Base-by-base conservation (phyloP, 345 rosid genomes). In the Odontarrhena argentea region DNA sequence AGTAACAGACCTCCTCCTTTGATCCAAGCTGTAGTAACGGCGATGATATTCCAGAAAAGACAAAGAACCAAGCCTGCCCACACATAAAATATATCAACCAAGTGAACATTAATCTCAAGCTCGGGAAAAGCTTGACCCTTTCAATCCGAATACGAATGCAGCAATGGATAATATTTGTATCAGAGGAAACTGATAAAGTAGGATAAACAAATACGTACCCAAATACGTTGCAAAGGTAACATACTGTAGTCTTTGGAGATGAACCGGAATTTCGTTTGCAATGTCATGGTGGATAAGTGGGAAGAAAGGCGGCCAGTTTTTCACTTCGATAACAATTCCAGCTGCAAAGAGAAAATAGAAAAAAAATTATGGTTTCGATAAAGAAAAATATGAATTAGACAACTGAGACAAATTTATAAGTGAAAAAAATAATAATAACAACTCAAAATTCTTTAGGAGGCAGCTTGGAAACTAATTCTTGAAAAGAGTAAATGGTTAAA, bases 241-340 rank as follows among this genome's bases (percentile, higher is more conserved):
- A 74, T 90, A 90, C 63, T 90, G 97, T 64, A 84, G 57, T 69
- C 79, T 86, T 66, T 90, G 97, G 52, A 90, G 84, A 80, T 85
- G 95, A 71, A 86, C 77, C 18, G 97, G 97, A 58, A 90, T 90
- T 68, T 90, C 97, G 44, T 78, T 87, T 58, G 82, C 90, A 66
- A 90, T 86, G 75, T 90, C 95, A 75, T 90, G 97, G 76, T 90
- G 95, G 69, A 90, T 87, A 60, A 90, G 60, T 0, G 97, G 97
- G 71, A 87, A 85, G 77, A 87, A 79, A 9, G 97, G 87, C 1
- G 97, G 95, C 95, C 95, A 90, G 68, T 90, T 90, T 81, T 90
- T 90, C 79, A 79, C 88, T 77, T 86, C 93, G 5, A 87, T 66
- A 50, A 76, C 80, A 74, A 83, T 77, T 70, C 96, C 88, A 72